Conservation (phyloP, 2,329 filamentous ascomycete species). For the Hymenoscyphus fraxineus region DNA sequence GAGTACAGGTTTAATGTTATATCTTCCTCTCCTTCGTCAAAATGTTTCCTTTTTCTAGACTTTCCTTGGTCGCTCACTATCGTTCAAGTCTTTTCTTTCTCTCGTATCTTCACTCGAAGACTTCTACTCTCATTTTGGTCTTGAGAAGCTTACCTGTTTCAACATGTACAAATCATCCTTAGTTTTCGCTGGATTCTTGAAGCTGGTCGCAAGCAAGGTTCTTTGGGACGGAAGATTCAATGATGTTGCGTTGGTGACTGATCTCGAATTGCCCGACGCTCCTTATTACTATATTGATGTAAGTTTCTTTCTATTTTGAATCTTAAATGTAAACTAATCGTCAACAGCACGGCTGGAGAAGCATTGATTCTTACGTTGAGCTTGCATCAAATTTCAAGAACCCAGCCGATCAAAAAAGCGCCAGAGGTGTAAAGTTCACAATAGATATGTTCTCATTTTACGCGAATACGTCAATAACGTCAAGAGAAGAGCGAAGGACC, state of each 20-base stretch:
- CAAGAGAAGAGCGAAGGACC: constrained; percentile 50
- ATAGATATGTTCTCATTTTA: constrained; percentile 54
- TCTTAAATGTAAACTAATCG: background rate
- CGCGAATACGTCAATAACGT: constrained; percentile 65
- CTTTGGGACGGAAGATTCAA: constrained; percentile 65
- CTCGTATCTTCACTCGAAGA: background rate
- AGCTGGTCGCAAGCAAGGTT: constrained; percentile 40
- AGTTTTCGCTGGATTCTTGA: constrained; percentile 2
- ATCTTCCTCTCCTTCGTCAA: background rate
- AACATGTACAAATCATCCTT: constrained; percentile 6
- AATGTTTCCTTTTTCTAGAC: background rate
- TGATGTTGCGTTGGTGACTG: constrained; percentile 47
- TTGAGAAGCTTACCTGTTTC: background rate
- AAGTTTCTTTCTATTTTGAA: background rate
- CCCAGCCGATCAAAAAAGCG: constrained; percentile 51
- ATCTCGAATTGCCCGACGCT: constrained; percentile 59
- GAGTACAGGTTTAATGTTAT: background rate
- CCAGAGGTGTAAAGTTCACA: constrained; percentile 63
- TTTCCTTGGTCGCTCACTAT: constrained; percentile 3
- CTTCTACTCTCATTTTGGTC: background rate
- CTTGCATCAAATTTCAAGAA: constrained; percentile 47
- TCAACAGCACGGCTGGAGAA: constrained; percentile 50
- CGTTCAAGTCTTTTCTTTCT: constrained; percentile 10
- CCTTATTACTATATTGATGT: constrained; percentile 69
- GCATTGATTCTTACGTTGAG: constrained; percentile 36